Evolutionary conservation across 78 protist genomes (phyloP), one percentile per base, ranked within the genome.

Genomic region (Ministeria vibrans): DNA sequence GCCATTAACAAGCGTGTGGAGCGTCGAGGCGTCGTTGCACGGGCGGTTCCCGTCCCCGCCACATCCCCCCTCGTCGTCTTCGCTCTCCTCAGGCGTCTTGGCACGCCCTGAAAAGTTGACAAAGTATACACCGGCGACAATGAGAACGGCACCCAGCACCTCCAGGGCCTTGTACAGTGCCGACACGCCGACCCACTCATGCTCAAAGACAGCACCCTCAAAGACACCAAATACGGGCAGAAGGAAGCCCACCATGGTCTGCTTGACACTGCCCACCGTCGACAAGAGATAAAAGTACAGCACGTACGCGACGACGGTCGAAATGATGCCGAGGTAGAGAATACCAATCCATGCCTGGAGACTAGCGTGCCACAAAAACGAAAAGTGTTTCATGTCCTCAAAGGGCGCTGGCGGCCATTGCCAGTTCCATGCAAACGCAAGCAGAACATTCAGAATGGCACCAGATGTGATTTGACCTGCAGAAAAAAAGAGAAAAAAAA

Each of bases 171-270:
- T 77, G 70, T 77, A 77, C 32, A 32, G 34, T 28, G 41, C 25
- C 25, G 46, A 18, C 20, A 49, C 62, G 32, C 81, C 81, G 3
- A 28, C 68, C 81, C 81, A 77, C 32, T 77, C 81, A 13, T 30
- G n/a, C 41, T 59, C 28, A 18, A 49, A 43, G 3, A 77, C 2
- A 6, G 43, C 70, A 28, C 81, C 81, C 13, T 38, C 71, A 11
- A 77, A 64, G 7, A 77, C 15, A 7, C 81, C 81, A 36, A 63
- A 77, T 9, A 77, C 61, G 63, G 81, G 81, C 36, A 77, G 51
- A 25, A 77, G 28, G 7, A 45, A 77, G 51, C 81, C 81, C 20
- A 77, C 81, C 51, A 77, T 43, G 6, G 81, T 49, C 25, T 77
- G 81, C 20, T 9, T 15, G 27, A 77, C 81, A 7, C 69, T 15